Conservation (phyloP, 371 early-diverging fungal species). For the Apophysomyces variabilis region DNA sequence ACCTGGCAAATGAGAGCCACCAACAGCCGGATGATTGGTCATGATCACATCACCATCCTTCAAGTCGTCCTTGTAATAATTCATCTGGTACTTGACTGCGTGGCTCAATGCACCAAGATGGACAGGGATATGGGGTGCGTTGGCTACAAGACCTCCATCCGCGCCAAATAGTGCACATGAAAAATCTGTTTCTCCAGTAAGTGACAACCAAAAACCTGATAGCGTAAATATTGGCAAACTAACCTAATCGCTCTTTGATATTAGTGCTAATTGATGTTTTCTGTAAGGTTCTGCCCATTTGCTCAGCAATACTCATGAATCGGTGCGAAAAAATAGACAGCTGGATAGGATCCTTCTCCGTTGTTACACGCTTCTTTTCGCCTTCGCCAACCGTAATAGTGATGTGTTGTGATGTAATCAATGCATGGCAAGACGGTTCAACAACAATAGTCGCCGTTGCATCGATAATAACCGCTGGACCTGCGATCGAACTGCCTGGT, state of each 20-base stretch:
- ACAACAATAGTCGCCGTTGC: slow-evolving; percentile 87
- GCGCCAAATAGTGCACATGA: slow-evolving; percentile 97
- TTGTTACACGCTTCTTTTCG: slow-evolving; percentile 50
- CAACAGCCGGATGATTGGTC: slow-evolving; percentile 96
- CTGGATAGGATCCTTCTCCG: slow-evolving; percentile 82
- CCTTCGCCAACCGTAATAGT: slow-evolving; percentile 69
- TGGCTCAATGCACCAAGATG: slow-evolving; percentile 94
- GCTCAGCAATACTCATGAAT: slow-evolving; percentile 98
- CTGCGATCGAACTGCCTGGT: slow-evolving; percentile 70
- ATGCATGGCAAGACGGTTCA: slow-evolving; percentile 78
- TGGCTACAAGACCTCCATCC: slow-evolving; percentile 88
- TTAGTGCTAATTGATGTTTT: slow-evolving; percentile 96
- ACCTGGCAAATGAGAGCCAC: slow-evolving; percentile 93
- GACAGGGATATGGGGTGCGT: slow-evolving; percentile 95
- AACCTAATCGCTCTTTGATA: slow-evolving; percentile 88
- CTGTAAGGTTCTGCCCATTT: slow-evolving; percentile 95
- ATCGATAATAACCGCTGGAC: slow-evolving; percentile 92
- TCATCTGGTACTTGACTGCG: slow-evolving; percentile 90
- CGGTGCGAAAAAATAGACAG: slow-evolving; percentile 93
- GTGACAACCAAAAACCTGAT: background rate
- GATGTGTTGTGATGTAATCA: slow-evolving; percentile 79
- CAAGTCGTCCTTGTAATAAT: slow-evolving; percentile 64
- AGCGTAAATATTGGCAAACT: background rate
- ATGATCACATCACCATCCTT: slow-evolving; percentile 92
- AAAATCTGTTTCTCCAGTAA: slow-evolving; percentile 70